These are phyloP conservation scores for Closterium sp. DNA, from an alignment of 139 green algal genomes.

Conservation along the genomic window DNA sequence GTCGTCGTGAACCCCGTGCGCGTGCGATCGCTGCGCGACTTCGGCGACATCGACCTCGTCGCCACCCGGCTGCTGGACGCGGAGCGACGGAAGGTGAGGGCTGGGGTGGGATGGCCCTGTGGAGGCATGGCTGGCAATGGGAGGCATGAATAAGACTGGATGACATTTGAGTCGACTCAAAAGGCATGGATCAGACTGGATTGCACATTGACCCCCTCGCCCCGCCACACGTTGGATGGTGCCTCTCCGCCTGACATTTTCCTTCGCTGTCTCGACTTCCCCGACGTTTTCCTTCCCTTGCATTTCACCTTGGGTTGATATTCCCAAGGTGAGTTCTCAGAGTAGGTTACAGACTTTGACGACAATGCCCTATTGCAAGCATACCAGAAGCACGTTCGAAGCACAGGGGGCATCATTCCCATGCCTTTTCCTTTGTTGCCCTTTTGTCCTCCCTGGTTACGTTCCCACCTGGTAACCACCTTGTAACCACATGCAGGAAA, in stretches of 20 bases:
- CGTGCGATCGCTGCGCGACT: constrained; percentile 30
- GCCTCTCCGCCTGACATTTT: background rate
- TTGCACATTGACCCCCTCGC: too few relatives aligned
- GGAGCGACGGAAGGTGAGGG: constrained; percentile 38
- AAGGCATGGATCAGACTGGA: too few relatives aligned
- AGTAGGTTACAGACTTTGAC: background rate
- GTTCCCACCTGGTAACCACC: background rate
- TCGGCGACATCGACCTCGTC: constrained; percentile 31
- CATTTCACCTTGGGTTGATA: too few relatives aligned
- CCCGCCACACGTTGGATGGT: too few relatives aligned
- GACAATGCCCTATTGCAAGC: background rate
- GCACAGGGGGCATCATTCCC: background rate
- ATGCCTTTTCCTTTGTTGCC: background rate
- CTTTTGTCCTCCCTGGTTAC: background rate
- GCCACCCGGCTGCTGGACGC: constrained; percentile 28
- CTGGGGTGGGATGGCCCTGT: background rate
- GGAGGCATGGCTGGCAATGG: background rate
- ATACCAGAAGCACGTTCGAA: too few relatives aligned
- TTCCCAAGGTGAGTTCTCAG: background rate
- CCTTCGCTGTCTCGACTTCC: background rate
- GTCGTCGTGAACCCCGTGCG: constrained; percentile 51
- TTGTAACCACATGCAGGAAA: constrained; percentile 18
- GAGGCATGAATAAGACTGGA: background rate
- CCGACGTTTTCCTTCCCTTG: too few relatives aligned
- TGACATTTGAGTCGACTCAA: too few relatives aligned